Evolutionary conservation across 306 rosid species (phyloP), one percentile per base, ranked within the genome.

Genomic region (Coriaria nepalensis): DNA sequence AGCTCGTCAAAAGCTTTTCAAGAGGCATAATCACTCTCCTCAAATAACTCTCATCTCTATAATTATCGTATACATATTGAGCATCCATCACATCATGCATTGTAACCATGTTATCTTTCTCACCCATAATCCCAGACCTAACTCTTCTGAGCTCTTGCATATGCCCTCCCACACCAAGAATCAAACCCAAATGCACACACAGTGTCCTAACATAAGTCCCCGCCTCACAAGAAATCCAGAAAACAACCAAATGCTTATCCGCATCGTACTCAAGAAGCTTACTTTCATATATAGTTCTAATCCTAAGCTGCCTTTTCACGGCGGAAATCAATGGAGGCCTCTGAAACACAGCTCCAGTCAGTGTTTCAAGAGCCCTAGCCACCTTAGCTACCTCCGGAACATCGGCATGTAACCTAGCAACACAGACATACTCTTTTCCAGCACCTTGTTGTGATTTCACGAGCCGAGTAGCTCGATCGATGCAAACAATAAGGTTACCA

Each of bases 21-120:
- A 83, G 70, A 0, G 94, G 94, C 94, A 83, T 83, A 49, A 85
- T 69, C 48, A 69, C 87, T 67, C 95, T 74, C 64, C 95, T 76
- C 70, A 86, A 45, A 58, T 86, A 86, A 62, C 12, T 72, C 77
- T 80, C 92, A 64, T 79, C 88, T 45, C 81, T 64, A 6, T 50
- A 59, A 51, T 77, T 81, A 65, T 86, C 93, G 62, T 76, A 64
- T 40, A 62, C 71, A 87, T 87, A 81, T 55, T 81, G 88, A 13
- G 86, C 95, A 79, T 86, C 95, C 73, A 86, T 61, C 1, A 86
- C 95, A 74, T 86, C 95, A 32, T 81, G 95, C 95, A 86, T 81
- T 5, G 79, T 59, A 4, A 86, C 93, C 95, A 86, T 81, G 44
- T 86, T 86, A 67, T 86, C 87, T 46, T 76, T 86, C 77, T 86